Evolutionary conservation across 208 protist species (phyloP).

Genomic region (Trypanosoma scelopori): DNA sequence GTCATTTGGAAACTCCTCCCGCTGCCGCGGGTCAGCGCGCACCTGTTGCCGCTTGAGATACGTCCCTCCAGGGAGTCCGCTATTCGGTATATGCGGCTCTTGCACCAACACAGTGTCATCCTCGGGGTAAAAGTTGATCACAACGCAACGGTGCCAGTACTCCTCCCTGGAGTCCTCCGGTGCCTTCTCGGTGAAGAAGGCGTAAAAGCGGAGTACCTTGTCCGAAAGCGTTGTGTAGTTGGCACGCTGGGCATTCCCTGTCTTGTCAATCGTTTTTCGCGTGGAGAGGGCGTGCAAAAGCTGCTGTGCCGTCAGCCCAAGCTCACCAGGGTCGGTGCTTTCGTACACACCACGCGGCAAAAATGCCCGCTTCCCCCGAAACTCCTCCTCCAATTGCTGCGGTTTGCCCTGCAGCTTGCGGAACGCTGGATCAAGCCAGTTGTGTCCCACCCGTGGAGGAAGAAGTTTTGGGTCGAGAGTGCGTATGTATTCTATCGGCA

Average conservation of each 20-base stretch:
- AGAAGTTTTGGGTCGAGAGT: slow-evolving; percentile 70
- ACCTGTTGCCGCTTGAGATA: slow-evolving; percentile 92
- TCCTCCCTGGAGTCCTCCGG: slow-evolving; percentile 83
- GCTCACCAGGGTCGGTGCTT: slow-evolving; percentile 41
- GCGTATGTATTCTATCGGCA: slow-evolving; percentile 79
- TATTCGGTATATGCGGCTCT: slow-evolving; percentile 92
- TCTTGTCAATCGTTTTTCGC: slow-evolving; percentile 14
- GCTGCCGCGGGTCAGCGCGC: slow-evolving; percentile 66
- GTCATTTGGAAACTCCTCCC: slow-evolving; percentile 79
- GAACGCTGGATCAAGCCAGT: slow-evolving; percentile 90
- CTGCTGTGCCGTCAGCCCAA: slow-evolving; percentile 66
- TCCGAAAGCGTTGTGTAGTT: slow-evolving; percentile 84
- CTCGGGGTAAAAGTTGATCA: slow-evolving; percentile 92
- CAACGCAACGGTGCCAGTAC: slow-evolving; percentile 89
- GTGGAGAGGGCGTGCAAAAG: slow-evolving; percentile 60
- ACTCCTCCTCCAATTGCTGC: slow-evolving; percentile 84
- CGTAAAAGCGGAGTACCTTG: slow-evolving; percentile 96
- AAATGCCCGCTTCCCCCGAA: slow-evolving; percentile 70
- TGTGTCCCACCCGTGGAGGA: slow-evolving; percentile 83
- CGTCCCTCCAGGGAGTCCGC: slow-evolving; percentile 92
- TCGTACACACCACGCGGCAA: slow-evolving; percentile 49
- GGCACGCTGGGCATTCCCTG: slow-evolving; percentile 21
- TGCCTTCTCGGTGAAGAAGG: slow-evolving; percentile 94
- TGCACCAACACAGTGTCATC: slow-evolving; percentile 95
- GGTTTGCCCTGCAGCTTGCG: slow-evolving; percentile 72